Conservation (phyloP, 2,329 filamentous ascomycete genomes). For the Aureobasidium subglaciale region DNA sequence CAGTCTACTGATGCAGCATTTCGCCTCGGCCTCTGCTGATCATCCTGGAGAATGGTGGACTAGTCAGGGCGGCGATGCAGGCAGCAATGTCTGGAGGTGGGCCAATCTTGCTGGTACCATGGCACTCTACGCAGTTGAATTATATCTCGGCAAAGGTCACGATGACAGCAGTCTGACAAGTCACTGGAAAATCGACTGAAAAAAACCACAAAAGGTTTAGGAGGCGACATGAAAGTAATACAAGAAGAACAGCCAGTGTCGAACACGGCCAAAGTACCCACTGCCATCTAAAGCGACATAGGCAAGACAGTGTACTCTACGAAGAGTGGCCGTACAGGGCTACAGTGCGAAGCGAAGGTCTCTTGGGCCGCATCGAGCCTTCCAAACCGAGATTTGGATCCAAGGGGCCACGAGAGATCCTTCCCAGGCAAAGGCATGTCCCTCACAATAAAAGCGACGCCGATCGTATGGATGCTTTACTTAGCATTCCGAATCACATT, state of each 20-base stretch:
- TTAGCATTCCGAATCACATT: background rate
- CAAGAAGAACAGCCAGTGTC: background rate
- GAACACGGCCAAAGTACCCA: background rate
- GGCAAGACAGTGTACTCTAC: background rate
- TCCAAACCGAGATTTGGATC: background rate
- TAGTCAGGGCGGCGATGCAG: conserved; percentile 70
- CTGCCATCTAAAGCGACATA: background rate
- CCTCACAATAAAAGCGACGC: background rate
- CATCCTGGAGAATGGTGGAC: conserved; percentile 68
- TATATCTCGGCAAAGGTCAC: conserved; percentile 79
- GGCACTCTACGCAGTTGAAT: conserved; percentile 80
- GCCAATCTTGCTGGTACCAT: conserved; percentile 86
- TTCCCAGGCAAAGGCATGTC: background rate
- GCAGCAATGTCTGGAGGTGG: conserved; percentile 88
- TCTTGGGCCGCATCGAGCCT: background rate
- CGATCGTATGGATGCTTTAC: background rate
- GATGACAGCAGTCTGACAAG: conserved; percentile 63
- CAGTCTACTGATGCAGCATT: conserved; percentile 90
- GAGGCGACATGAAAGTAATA: background rate
- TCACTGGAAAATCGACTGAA: conserved; percentile 92
- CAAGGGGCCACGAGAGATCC: background rate
- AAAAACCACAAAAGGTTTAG: background rate
- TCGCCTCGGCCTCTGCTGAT: conserved; percentile 62
- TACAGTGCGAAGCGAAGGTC: background rate
- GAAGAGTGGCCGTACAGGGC: background rate